phyloP scores from a whole-genome alignment of 2,329 filamentous ascomycete species.

The Colletotrichum sp. region DNA sequence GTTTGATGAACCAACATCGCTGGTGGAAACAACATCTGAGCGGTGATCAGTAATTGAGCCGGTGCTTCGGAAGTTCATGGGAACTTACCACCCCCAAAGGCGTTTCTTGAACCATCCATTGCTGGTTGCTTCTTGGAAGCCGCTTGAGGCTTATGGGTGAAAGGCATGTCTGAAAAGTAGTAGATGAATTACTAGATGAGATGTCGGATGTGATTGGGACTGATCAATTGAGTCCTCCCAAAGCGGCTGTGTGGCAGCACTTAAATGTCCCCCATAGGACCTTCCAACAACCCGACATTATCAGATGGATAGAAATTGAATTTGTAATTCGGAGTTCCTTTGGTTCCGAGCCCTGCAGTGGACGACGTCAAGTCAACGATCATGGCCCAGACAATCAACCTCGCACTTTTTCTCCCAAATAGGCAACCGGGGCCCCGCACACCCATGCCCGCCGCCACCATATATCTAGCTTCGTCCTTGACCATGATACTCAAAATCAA shows the following conservation, averaged over 20 bases:
- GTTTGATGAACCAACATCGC: not conserved
- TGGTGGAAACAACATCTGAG: not conserved
- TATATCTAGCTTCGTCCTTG: not conserved
- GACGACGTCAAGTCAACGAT: not conserved
- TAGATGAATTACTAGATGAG: accelerated
- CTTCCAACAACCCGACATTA: not conserved
- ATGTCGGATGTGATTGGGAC: not conserved
- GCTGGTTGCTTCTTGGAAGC: not conserved
- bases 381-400: not conserved
- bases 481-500: not conserved
- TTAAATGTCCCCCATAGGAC: not conserved
- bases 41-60: not conserved
- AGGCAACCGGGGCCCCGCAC: not conserved
- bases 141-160: not conserved
- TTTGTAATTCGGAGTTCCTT: not conserved
- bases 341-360: not conserved
- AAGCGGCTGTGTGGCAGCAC: not conserved
- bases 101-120: not conserved
- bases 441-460: not conserved
- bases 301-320: not conserved
- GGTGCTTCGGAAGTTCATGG: not conserved
- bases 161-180: not conserved
- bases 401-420: not conserved
- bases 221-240: not conserved
- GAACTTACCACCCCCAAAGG: not conserved